Percentiles rank a stretch among this genome's conserved stretches.
These are phyloP conservation scores for Scutellaria galericulata DNA, from an alignment of 257 asterid genomes.

Conservation along the genomic window DNA sequence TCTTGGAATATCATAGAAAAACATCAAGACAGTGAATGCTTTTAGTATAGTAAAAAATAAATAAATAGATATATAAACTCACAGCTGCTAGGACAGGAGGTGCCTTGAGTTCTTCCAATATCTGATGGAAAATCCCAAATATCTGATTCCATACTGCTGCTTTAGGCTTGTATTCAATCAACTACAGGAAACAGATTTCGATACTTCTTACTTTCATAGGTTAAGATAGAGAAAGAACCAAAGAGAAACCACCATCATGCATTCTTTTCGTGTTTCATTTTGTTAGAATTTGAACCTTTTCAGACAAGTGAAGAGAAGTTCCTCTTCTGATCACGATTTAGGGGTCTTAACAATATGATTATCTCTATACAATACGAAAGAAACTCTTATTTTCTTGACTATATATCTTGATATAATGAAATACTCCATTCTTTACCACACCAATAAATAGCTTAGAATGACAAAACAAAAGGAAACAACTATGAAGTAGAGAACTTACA, in stretches of 20 bases:
- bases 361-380: no score
- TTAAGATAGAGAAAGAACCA: no score
- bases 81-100: conserved; percentile 84
- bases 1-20: neutral
- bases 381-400: no score
- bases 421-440: no score
- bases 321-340: no score
- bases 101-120: conserved; percentile 67
- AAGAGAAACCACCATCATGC: no score
- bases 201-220: neutral
- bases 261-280: no score
- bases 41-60: neutral
- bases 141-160: conserved; percentile 40
- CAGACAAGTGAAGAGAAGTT: no score
- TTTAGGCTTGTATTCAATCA: conserved; percentile 17
- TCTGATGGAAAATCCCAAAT: conserved; percentile 44
- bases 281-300: no score
- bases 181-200: neutral
- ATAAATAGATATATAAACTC: conserved; percentile 37
- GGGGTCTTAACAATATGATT: no score
- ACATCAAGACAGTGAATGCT: neutral
- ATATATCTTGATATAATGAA: no score
- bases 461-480: neutral
- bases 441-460: neutral
- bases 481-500: conserved; percentile 36